Evolutionary conservation across 257 asterid species (phyloP), one percentile per base, ranked within the genome.

Genomic region (Avicennia marina): DNA sequence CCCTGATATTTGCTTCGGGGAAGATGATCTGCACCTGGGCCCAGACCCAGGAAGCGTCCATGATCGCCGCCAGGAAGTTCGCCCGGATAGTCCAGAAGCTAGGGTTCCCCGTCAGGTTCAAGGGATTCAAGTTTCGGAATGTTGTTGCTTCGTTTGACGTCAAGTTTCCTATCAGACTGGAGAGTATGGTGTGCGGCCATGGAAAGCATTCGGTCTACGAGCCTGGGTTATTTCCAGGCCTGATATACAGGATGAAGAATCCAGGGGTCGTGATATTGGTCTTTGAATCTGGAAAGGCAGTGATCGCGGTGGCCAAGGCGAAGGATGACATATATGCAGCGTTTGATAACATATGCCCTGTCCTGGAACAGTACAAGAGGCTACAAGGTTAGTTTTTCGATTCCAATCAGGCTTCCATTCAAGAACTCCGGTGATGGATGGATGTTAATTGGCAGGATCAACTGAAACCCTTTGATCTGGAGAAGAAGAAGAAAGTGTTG

Each of bases 41-140:
- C 21, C 70, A 75, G 66, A 66, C 69, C 38, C 77, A 70, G 43
- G 56, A 66, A 7, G 66, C 66, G 57, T 66, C 81, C 2, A 67
- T 56, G 43, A 40, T 66, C 53, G 81, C 81, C 11, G 77, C 81
- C 17, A 51, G 74, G 22, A 75, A 72, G 76, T 70, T 65, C 58
- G 73, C 71, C 17, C 48, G 73, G 26, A 66, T 66, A 31, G 62
- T 75, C 44, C 77, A 75, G 55, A 65, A 75, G 53, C 70, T 75
- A 22, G 71, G 80, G 13, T 75, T 75, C 50, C 68, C 63, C 1
- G 77, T 68, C 17, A 70, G 57, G 50, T 75, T 70, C 43, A 70
- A 66, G 72, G 77, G 70, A 58, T 75, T 70, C 72, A 67, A 71
- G 66, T 66, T 75, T 41, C 81, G 70, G 71, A 70, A 73, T 48